Conservation (phyloP, 1,139 yeast species). For the Lodderomyces oxycetoniae region DNA sequence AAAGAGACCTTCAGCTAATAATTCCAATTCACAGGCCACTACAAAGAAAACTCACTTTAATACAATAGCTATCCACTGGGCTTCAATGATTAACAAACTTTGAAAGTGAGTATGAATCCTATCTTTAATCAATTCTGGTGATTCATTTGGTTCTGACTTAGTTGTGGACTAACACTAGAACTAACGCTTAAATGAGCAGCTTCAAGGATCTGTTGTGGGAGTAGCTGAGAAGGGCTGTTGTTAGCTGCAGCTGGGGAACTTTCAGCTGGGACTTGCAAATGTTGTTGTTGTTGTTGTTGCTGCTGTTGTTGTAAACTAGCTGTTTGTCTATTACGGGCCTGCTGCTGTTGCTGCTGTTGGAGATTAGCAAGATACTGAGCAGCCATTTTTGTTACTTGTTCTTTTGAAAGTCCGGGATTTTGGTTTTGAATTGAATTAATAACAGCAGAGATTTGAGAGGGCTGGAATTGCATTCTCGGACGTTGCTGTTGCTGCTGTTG, state of each 20-base stretch:
- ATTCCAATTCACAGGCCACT: no score
- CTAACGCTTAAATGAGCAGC: constrained; percentile 1
- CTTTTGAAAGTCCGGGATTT: constrained; percentile 64
- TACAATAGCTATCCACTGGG: no score
- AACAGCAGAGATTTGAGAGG: constrained; percentile 66
- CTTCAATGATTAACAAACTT: no score
- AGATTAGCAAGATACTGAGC: constrained; percentile 50
- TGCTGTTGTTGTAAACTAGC: constrained; percentile 19
- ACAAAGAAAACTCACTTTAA: no score
- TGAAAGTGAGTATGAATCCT: no score
- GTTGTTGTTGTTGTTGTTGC: constrained; percentile 11
- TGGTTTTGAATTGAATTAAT: constrained; percentile 65
- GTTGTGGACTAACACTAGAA: constrained; percentile 4
- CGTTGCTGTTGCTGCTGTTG: constrained; percentile 17
- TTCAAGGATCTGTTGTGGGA: neutral
- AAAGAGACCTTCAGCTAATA: no score
- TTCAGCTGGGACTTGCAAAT: neutral
- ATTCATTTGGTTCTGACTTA: constrained; percentile 1
- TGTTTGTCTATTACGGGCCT: constrained; percentile 1
- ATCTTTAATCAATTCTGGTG: no score
- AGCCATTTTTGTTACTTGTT: constrained; percentile 69
- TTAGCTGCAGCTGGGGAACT: no score
- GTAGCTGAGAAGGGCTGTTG: neutral
- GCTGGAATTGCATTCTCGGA: constrained; percentile 45
- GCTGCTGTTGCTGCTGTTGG: constrained; percentile 15